phyloP scores from a whole-genome alignment of 1,139 yeast species.

The Debaryomyces udenii region DNA sequence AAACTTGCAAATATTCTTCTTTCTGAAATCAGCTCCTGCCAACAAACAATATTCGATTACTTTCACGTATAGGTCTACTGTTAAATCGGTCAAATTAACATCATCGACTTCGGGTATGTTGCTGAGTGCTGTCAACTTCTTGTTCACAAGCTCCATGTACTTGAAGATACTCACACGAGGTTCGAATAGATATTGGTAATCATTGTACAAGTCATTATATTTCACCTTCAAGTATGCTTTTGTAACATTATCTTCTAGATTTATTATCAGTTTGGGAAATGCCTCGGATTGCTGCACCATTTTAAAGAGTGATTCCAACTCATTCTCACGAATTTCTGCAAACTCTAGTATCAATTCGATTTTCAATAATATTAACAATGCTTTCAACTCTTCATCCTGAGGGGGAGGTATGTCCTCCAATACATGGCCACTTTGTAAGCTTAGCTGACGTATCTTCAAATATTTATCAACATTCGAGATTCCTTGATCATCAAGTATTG shows the following conservation, averaged over 20 bases:
- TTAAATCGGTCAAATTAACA: constrained; percentile 11
- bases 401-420: not conserved
- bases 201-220: constrained; percentile 32
- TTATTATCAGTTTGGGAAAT: constrained; percentile 1
- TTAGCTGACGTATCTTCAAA: not conserved
- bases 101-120: constrained; percentile 16
- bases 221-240: constrained; percentile 14
- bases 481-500: not conserved
- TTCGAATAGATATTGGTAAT: constrained; percentile 33
- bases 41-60: constrained; percentile 11
- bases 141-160: constrained; percentile 41
- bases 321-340: not conserved
- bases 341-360: constrained; percentile 5
- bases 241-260: constrained; percentile 3
- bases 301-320: constrained; percentile 1
- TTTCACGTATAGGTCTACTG: constrained; percentile 9
- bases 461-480: constrained; percentile 3
- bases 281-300: constrained; percentile 3
- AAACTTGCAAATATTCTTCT: constrained; percentile 30
- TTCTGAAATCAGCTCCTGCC: constrained; percentile 33
- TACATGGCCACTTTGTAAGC: not conserved
- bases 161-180: constrained; percentile 19
- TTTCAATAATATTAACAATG: constrained; percentile 6
- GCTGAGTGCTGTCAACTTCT: constrained; percentile 35
- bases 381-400: constrained; percentile 6